Evolutionary conservation across 2,329 filamentous ascomycete species (phyloP), one percentile per base, ranked within the genome.

Genomic region (Dactylella cylindrospora): DNA sequence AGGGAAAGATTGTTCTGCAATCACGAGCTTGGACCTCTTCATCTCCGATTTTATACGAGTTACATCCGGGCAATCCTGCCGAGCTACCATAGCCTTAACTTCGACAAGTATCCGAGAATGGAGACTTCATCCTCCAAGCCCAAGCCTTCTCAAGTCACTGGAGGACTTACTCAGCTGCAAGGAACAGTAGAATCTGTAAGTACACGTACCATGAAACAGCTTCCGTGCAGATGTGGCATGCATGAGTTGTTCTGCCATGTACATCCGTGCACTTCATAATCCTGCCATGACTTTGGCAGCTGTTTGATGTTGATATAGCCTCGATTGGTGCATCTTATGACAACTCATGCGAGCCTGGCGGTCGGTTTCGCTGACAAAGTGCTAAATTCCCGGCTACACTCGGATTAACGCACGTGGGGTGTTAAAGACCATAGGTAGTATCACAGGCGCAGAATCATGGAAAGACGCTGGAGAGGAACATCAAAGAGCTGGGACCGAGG

Each of bases 101-200:
- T n/a, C n/a, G n/a, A n/a, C n/a, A n/a, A n/a, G n/a, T n/a, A n/a
- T n/a, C n/a, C n/a, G n/a, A n/a, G n/a, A n/a, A n/a, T n/a, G n/a
- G n/a, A n/a, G n/a, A n/a, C n/a, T n/a, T n/a, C 33, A 20, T 20
- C 29, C 26, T 44, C 47, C 15, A 61, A 53, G 28, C 12, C 47
- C n/a, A 41, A 47, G 55, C 47, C 47, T 19, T 61, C 55, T 36
- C 41, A 53, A 41, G 22, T 45, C 17, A 40, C 47, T 20, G 47
- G 41, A 47, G 47, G 55, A 19, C 41, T 61, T 33, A 39, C 49
- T 28, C 43, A 52, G 40, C 49, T 62, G 57, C 57, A 62, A 62
- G 57, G 57, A 62, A 62, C 57, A 26, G 50, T 54, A 29, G 57
- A 54, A 45, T 54, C 57, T 36, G 49, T 62, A 50, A 26, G 39